phyloP scores from a whole-genome alignment of 1,139 yeast genomes.

The Saccharomyces pastorianus region DNA sequence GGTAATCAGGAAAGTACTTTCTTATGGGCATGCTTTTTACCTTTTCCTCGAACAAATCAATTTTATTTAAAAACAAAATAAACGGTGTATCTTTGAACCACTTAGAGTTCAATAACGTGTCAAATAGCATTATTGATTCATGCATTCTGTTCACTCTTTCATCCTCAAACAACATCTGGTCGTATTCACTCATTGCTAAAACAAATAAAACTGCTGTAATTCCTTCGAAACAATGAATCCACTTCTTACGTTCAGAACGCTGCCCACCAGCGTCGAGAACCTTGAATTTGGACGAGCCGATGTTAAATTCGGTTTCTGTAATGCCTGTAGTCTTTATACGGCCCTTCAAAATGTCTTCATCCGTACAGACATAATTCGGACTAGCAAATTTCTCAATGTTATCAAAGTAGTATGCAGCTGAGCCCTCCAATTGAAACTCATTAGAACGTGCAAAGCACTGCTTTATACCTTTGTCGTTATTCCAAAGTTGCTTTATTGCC shows the following conservation, averaged over 20 bases:
- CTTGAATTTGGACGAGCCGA: slow-evolving; percentile 58
- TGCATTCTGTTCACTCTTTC: slow-evolving; percentile 83
- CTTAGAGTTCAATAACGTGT: slow-evolving; percentile 72
- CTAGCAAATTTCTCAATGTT: slow-evolving; percentile 56
- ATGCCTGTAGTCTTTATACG: slow-evolving; percentile 94
- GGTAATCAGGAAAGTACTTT: slow-evolving; percentile 64
- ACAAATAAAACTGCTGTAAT: slow-evolving; percentile 86
- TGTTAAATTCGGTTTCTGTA: slow-evolving; percentile 72
- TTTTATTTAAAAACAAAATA: slow-evolving; percentile 80
- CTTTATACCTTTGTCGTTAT: slow-evolving; percentile 55
- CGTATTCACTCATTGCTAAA: slow-evolving; percentile 88
- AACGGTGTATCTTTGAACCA: slow-evolving; percentile 87
- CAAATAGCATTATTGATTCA: slow-evolving; percentile 80
- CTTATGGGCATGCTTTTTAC: slow-evolving; percentile 55
- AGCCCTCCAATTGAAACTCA: slow-evolving; percentile 76
- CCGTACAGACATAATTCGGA: slow-evolving; percentile 60
- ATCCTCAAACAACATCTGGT: slow-evolving; percentile 86
- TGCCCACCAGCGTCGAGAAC: slow-evolving; percentile 98
- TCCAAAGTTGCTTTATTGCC: slow-evolving; percentile 65
- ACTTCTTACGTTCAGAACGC: slow-evolving; percentile 82
- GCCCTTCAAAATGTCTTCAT: slow-evolving; percentile 80
- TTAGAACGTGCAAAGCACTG: slow-evolving; percentile 56
- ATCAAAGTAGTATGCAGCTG: slow-evolving; percentile 70
- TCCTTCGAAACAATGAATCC: slow-evolving; percentile 94
- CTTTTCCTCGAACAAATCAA: slow-evolving; percentile 72